Base-by-base conservation (phyloP, 495 filamentous ascomycete species). In the Rhypophila decipiens region DNA sequence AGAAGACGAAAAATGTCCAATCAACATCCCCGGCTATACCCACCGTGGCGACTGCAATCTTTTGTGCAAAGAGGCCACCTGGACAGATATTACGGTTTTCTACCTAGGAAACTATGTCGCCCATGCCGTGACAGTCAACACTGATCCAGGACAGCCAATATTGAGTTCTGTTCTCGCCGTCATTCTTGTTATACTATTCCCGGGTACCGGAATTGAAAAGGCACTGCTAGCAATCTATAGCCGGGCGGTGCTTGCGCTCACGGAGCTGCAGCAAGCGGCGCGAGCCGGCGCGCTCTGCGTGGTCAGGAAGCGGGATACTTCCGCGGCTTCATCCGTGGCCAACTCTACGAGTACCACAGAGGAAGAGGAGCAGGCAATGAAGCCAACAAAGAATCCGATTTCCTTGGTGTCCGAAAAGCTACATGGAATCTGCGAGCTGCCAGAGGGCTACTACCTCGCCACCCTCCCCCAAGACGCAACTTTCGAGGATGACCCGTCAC, bases 61-160 rank as follows among this genome's bases (percentile, higher is more conserved):
- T 7, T 13, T 47, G 15, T 52, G 44, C 31, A 36, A 33, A 5
- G 38, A 37, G 5, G 29, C 49, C 5, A n/a, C 12, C 15, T 51
- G 49, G 49, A 29, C 0, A 9, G 49, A 51, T 24, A 20, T 36
- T 15, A 38, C 46, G 8, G 13, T 51, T 19, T 51, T 51, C 20
- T 46, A 21, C 29, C 11, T 42, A 19, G 36, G 39, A n/a, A 51
- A 51, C 42, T 51, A 51, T 8, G n/a, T 46, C 15, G 43, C 43
- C 15, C 49, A 51, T 29, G 43, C 37, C 15, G 42, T 38, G 8
- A 51, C 49, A 1, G 36, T 51, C 2, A 35, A 21, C 3, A 18
- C 7, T 4, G 3, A 9, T 2, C 42, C 42, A 4, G 42, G 42
- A 21, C 42, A 44, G 29, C 21, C 17, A 10, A 3, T 20, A 4